Base-by-base conservation (phyloP, 1,284 basidiomycete species). In the Trichosporon inkin region DNA sequence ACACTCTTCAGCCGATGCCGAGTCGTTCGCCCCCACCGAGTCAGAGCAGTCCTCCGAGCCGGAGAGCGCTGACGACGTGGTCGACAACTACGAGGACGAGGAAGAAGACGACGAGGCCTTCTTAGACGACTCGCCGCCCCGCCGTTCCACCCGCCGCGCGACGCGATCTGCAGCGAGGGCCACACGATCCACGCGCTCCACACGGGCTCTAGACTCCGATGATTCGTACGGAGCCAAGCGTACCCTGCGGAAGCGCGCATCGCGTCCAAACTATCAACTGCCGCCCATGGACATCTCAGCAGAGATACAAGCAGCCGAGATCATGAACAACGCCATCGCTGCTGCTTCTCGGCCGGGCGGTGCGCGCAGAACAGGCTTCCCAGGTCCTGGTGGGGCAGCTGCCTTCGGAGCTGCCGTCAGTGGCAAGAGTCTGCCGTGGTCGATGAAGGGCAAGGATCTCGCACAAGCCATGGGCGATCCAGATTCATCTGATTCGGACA, bases 251-350 rank as follows among this genome's bases (percentile, higher is more conserved):
- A 71, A 73, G 53, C 70, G 78, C 44, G 71, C 68, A 6, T 68
- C 64, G 16, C 67, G 68, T 37, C 69, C 75, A 32, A 74, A 80
- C 63, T 80, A 80, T 55, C 60, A 66, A 37, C 62, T 81, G 38
- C 76, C 78, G 4, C 72, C 76, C 6, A 60, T 70, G 62, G 73
- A 72, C 60, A 71, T 67, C 41, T 69, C 62, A 20, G 70, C 65
- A n/a, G 72, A 72, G 54, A 63, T 70, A 24, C 68, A 49, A 2
- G 60, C 60, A 2, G 69, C 65, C 47, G 69, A 65, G 32, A 65
- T 67, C 24, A 44, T 66, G 62, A 62, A 60, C 53, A 66, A 68
- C 20, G 68, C 64, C 11, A 68, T 75, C 36, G 68, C 68, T 4
- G 64, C 67, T 32, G 67, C 65, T 6, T 67, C 73, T 0, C 14